Conservation (phyloP, 768 basidiomycete species). For the Leucosporidium creatinivorum region DNA sequence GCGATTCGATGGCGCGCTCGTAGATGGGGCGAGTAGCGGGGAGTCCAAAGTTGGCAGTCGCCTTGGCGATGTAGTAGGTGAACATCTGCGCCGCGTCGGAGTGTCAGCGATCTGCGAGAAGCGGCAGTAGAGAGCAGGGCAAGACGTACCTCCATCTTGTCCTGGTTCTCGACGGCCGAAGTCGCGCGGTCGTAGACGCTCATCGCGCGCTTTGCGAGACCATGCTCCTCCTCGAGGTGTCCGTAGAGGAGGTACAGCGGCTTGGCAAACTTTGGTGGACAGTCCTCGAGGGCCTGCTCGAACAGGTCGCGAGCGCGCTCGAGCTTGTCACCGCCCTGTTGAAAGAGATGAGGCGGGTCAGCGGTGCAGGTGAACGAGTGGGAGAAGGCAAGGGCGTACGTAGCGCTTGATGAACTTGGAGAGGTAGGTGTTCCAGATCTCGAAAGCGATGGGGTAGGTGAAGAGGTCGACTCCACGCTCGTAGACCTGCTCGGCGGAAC, state of each 20-base stretch:
- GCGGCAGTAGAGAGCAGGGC: neutral
- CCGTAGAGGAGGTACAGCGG: slow-evolving; percentile 92
- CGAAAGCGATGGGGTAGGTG: slow-evolving; percentile 95
- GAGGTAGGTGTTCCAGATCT: slow-evolving; percentile 98
- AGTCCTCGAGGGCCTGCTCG: slow-evolving; percentile 94
- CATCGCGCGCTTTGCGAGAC: slow-evolving; percentile 93
- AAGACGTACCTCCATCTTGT: slow-evolving; percentile 79
- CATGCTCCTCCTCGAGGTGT: slow-evolving; percentile 88
- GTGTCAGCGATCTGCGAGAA: neutral
- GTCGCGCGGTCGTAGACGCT: slow-evolving; percentile 89
- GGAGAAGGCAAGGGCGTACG: slow-evolving; percentile 50
- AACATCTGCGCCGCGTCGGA: slow-evolving; percentile 62
- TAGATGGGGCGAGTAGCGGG: slow-evolving; percentile 95
- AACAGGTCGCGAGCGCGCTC: slow-evolving; percentile 96
- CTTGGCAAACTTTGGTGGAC: slow-evolving; percentile 89
- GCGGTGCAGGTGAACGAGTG: neutral
- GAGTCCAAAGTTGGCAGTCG: slow-evolving; percentile 87
- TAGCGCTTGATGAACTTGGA: slow-evolving; percentile 96
- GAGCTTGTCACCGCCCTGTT: slow-evolving; percentile 80
- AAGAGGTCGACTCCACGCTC: slow-evolving; percentile 95
- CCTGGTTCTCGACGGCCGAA: slow-evolving; percentile 72
- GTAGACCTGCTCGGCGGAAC: slow-evolving; percentile 59
- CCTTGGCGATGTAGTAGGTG: slow-evolving; percentile 94
- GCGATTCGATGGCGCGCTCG: slow-evolving; percentile 82
- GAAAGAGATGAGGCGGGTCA: neutral